phyloP scores from a whole-genome alignment of 2,329 filamentous ascomycete genomes.

The Colletotrichum musicola region DNA sequence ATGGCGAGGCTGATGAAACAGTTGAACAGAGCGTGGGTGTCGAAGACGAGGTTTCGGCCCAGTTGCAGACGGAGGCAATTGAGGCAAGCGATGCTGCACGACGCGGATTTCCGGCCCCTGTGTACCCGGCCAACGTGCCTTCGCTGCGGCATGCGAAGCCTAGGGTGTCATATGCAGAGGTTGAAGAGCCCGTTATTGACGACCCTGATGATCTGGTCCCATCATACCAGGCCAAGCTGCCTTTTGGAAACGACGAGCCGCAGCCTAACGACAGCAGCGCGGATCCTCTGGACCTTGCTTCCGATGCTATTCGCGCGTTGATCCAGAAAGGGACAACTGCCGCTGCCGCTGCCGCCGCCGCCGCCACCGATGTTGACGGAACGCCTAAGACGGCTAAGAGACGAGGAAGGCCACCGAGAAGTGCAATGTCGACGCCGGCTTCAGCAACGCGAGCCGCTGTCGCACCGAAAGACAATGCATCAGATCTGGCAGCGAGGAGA shows the following conservation, averaged over 20 bases:
- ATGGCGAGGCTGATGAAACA: background rate
- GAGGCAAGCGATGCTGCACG: conserved; percentile 4
- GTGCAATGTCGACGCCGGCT: conserved; percentile 48
- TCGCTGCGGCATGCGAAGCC: conserved; percentile 66
- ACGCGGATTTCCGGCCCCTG: conserved; percentile 9
- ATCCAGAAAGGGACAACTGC: conserved; percentile 40
- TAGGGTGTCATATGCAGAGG: conserved; percentile 63
- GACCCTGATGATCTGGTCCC: conserved; percentile 57
- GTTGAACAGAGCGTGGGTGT: conserved; percentile 42
- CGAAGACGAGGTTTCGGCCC: conserved; percentile 37
- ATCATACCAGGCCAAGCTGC: conserved; percentile 33
- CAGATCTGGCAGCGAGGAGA: conserved; percentile 33
- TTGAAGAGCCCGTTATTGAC: conserved; percentile 55
- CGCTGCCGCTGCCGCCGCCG: conserved; percentile 33
- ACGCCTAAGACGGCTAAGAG: conserved; percentile 44
- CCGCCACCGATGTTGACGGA: conserved; percentile 35
- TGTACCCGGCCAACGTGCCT: conserved; percentile 55
- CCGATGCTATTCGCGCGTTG: conserved; percentile 49
- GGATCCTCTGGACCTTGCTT: conserved; percentile 55
- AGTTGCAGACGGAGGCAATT: conserved; percentile 21
- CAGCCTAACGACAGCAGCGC: conserved; percentile 13
- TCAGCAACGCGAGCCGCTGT: conserved; percentile 18
- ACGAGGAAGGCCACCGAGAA: conserved; percentile 50
- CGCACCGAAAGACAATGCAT: conserved; percentile 20
- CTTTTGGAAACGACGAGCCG: conserved; percentile 24